phyloP scores from a whole-genome alignment of 2,329 filamentous ascomycete genomes.

The Sporothrix brunneoviolacea region DNA sequence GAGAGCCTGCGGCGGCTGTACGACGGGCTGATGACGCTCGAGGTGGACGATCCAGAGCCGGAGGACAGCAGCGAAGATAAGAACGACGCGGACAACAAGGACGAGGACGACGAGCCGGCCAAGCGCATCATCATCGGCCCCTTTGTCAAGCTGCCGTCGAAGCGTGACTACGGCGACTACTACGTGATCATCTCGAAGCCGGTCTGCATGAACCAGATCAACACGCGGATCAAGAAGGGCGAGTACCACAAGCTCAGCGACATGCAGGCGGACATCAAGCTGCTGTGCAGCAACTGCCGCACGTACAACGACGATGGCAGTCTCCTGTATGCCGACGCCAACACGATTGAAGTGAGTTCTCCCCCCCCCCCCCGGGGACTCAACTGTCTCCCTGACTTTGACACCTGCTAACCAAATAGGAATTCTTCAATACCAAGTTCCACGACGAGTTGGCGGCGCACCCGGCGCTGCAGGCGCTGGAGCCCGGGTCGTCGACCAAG shows the following conservation, averaged over 20 bases:
- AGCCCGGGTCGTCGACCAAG: constrained; percentile 23
- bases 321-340: constrained; percentile 84
- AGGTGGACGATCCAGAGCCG: constrained; percentile 64
- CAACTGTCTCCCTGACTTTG: too few relatives aligned
- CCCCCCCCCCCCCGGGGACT: constrained; percentile 17
- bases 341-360: constrained; percentile 77
- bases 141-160: constrained; percentile 85
- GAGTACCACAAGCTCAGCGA: constrained; percentile 79
- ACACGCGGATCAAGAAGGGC: constrained; percentile 91
- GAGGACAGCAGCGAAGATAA: constrained; percentile 42
- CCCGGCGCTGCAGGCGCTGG: constrained; percentile 23
- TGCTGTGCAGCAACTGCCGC: constrained; percentile 84
- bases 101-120: constrained; percentile 50
- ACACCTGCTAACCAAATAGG: constrained; percentile 30
- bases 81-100: constrained; percentile 33
- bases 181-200: constrained; percentile 88
- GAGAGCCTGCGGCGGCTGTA: constrained; percentile 70
- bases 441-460: constrained; percentile 29
- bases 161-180: constrained; percentile 88
- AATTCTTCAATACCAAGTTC: constrained; percentile 49
- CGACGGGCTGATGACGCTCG: constrained; percentile 74
- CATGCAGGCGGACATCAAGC: constrained; percentile 72
- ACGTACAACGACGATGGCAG: constrained; percentile 97
- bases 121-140: constrained; percentile 85
- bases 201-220: constrained; percentile 94